Conservation (phyloP, 768 basidiomycete genomes). For the Suillus variegatus region DNA sequence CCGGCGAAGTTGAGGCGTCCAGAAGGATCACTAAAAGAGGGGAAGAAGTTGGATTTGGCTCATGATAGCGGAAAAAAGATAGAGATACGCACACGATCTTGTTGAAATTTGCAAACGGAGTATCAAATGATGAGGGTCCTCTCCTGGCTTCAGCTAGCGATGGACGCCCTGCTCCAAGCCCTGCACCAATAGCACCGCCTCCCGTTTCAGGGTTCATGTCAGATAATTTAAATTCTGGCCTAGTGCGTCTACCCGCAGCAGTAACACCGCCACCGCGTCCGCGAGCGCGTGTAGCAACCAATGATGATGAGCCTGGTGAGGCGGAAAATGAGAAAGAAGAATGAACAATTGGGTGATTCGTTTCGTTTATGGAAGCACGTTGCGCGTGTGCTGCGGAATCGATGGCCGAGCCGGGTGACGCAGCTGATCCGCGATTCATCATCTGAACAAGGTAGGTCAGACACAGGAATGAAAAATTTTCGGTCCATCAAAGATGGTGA, state of each 20-base stretch:
- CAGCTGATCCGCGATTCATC: constrained; percentile 42
- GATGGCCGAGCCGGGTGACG: constrained; percentile 27
- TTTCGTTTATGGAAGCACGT: constrained; percentile 34
- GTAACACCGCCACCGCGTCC: constrained; percentile 37
- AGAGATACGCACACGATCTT: constrained; percentile 80
- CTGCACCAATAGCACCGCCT: constrained; percentile 62
- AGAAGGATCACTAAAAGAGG: constrained; percentile 76
- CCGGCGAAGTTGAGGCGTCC: constrained; percentile 93
- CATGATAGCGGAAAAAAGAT: constrained; percentile 9
- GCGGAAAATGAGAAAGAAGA: constrained; percentile 39
- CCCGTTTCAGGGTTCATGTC: constrained; percentile 56
- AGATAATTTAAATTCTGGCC: constrained; percentile 60
- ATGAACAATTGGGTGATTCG: constrained; percentile 30
- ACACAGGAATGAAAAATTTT: constrained; percentile 16
- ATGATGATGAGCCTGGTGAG: constrained; percentile 20
- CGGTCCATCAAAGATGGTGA: not conserved
- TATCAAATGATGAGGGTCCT: constrained; percentile 49
- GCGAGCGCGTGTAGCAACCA: constrained; percentile 9
- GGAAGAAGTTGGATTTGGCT: constrained; percentile 8
- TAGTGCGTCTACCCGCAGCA: constrained; percentile 42
- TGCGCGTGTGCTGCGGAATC: constrained; percentile 44
- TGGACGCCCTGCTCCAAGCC: constrained; percentile 71
- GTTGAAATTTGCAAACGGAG: constrained; percentile 90
- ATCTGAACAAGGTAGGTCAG: constrained; percentile 38
- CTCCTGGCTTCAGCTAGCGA: constrained; percentile 42